These are phyloP conservation scores for Ceriops decandra DNA, from an alignment of 345 rosid genomes.

Conservation along the genomic window DNA sequence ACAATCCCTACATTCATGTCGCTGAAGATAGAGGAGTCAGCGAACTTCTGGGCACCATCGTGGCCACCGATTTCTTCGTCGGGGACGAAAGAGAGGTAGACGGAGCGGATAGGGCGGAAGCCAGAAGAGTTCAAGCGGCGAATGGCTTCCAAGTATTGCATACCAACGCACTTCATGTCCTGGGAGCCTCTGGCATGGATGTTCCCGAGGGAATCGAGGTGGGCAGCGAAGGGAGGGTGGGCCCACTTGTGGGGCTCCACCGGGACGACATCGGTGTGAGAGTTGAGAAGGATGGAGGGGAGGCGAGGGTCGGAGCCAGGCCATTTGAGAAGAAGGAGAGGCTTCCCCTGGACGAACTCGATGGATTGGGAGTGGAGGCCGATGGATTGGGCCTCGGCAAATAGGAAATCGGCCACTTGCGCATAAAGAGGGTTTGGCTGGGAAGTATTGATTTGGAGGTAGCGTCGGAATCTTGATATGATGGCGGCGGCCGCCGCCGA, in stretches of 20 bases:
- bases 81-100: constrained; percentile 73
- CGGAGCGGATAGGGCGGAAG: constrained; percentile 60
- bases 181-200: constrained; percentile 90
- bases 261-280: constrained; percentile 97
- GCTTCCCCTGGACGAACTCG: constrained; percentile 64
- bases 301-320: constrained; percentile 56
- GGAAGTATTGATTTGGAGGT: constrained; percentile 83
- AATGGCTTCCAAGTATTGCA: constrained; percentile 88
- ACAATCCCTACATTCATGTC: constrained; percentile 65
- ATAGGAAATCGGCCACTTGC: constrained; percentile 52
- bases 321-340: constrained; percentile 74
- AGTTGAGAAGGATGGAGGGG: constrained; percentile 76
- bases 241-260: constrained; percentile 73
- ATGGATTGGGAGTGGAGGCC: constrained; percentile 55
- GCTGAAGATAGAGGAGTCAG: constrained; percentile 51
- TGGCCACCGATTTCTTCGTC: constrained; percentile 97
- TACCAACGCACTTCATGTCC: constrained; percentile 98
- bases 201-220: constrained; percentile 61
- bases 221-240: constrained; percentile 69
- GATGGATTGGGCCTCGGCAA: constrained; percentile 60
- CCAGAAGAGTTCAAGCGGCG: constrained; percentile 60
- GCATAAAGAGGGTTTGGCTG: constrained; percentile 75
- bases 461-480: constrained; percentile 73
- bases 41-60: constrained; percentile 80
- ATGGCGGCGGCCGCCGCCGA: constrained; percentile 16